phyloP scores from a whole-genome alignment of 1,284 basidiomycete species.

The Paramarasmius palmivorus region DNA sequence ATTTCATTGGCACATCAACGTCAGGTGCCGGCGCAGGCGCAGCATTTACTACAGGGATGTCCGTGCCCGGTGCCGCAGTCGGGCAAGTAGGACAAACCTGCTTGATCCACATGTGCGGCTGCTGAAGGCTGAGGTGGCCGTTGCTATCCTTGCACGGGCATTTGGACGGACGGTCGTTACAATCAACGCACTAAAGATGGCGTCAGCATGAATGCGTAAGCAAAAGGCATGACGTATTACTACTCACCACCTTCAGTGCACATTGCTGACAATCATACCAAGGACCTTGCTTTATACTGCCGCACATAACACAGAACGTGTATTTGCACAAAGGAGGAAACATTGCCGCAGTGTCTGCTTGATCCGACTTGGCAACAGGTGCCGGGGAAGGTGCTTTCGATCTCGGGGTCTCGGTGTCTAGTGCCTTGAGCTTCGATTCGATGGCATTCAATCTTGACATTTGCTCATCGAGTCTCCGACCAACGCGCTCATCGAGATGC shows the following conservation, averaged over 20 bases:
- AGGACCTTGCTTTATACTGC: slow-evolving; percentile 31
- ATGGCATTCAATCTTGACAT: no score
- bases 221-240: slow-evolving; percentile 18
- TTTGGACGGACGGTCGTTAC: slow-evolving; percentile 18
- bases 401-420: not conserved
- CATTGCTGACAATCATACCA: slow-evolving; percentile 48
- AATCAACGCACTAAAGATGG: slow-evolving; percentile 30
- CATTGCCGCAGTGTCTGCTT: slow-evolving; percentile 14
- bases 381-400: not conserved
- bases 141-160: no score
- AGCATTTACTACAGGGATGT: not conserved
- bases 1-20: slow-evolving; percentile 1
- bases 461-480: no score
- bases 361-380: not conserved
- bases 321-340: slow-evolving; percentile 22
- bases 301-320: slow-evolving; percentile 42
- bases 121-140: slow-evolving; percentile 12
- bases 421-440: no score
- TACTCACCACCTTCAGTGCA: slow-evolving; percentile 32
- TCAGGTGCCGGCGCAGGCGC: not conserved
- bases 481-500: no score
- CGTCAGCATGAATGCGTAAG: not conserved
- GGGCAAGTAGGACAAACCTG: slow-evolving; percentile 21
- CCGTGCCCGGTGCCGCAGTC: not conserved
- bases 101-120: slow-evolving; percentile 30